These are phyloP conservation scores for Jamesozyma lodderae DNA, from an alignment of 805 yeast species.

Conservation along the genomic window DNA sequence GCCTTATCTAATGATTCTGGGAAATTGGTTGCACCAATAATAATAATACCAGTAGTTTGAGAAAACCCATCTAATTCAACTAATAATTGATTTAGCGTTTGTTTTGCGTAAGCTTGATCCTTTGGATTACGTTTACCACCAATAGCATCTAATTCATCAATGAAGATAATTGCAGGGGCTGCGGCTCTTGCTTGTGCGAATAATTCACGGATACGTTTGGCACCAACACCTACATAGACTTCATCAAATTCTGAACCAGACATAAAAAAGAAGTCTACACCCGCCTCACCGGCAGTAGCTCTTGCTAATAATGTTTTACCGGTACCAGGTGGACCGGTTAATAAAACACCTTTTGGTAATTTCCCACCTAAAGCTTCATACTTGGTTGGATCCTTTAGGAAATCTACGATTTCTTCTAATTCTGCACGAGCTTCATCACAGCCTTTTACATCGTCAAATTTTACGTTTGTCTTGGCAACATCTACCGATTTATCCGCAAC, in stretches of 20 bases:
- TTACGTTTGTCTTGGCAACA: conserved; percentile 75
- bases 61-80: conserved; percentile 95
- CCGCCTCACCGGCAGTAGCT: conserved; percentile 99
- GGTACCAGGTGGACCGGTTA: conserved; percentile 99
- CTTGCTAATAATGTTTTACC: conserved; percentile 95
- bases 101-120: conserved; percentile 97
- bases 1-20: conserved; percentile 97
- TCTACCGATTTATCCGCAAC: conserved; percentile 73
- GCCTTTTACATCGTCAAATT: conserved; percentile 90
- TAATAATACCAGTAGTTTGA: conserved; percentile 85
- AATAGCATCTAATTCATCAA: conserved; percentile 96
- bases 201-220: conserved; percentile 91
- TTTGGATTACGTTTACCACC: conserved; percentile 97
- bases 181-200: conserved; percentile 88
- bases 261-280: conserved; percentile 97
- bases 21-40: conserved; percentile 97
- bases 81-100: conserved; percentile 88
- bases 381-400: conserved; percentile 89
- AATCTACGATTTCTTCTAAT: conserved; percentile 95
- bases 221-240: conserved; percentile 97
- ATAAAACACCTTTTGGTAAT: conserved; percentile 90
- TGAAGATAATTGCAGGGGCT: conserved; percentile 94
- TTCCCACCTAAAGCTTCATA: conserved; percentile 97
- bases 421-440: conserved; percentile 98
- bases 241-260: conserved; percentile 98